Percentiles rank a stretch among this genome's conserved stretches.
Evolutionary conservation across 1,139 yeast species (phyloP).

Genomic region (Yamadazyma jaroonii): DNA sequence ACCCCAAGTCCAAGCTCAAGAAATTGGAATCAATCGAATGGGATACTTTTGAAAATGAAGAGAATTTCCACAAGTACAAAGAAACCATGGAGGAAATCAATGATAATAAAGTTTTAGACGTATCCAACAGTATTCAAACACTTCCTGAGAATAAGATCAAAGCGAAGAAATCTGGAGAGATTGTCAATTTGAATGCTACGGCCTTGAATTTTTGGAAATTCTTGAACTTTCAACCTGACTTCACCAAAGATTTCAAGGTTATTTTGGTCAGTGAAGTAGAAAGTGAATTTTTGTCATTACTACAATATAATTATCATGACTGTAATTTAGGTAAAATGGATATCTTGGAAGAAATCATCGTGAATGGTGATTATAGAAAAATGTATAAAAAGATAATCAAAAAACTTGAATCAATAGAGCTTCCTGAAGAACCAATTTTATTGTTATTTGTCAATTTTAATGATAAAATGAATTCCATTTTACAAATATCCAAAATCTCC

Average conservation of each 20-base stretch:
- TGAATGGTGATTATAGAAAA: slow-evolving; percentile 18
- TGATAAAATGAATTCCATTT: slow-evolving; percentile 40
- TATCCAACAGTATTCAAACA: slow-evolving; percentile 9
- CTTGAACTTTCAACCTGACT: slow-evolving; percentile 53
- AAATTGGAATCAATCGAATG: slow-evolving; percentile 31
- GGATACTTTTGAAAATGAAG: slow-evolving; percentile 30
- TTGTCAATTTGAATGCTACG: slow-evolving; percentile 33
- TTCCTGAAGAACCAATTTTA: slow-evolving; percentile 46
- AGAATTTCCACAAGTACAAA: slow-evolving; percentile 22
- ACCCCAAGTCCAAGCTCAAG: slow-evolving; percentile 27
- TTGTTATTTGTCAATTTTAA: slow-evolving; percentile 47
- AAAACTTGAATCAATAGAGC: slow-evolving; percentile 31
- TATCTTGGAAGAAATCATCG: slow-evolving; percentile 30
- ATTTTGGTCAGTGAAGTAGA: slow-evolving; percentile 42
- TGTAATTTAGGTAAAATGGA: slow-evolving; percentile 49
- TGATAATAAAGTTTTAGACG: slow-evolving; percentile 9
- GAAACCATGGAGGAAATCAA: slow-evolving; percentile 18
- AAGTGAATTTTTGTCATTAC: slow-evolving; percentile 35
- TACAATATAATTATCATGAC: slow-evolving; percentile 44
- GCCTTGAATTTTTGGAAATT: slow-evolving; percentile 53
- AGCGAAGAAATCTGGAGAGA: slow-evolving; percentile 26
- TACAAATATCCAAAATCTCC: slow-evolving; percentile 48
- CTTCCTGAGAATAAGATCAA: slow-evolving; percentile 11
- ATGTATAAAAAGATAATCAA: slow-evolving; percentile 29
- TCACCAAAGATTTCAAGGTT: slow-evolving; percentile 52